phyloP scores from a whole-genome alignment of 345 rosid genomes.

The Melaleuca quinquenervia region DNA sequence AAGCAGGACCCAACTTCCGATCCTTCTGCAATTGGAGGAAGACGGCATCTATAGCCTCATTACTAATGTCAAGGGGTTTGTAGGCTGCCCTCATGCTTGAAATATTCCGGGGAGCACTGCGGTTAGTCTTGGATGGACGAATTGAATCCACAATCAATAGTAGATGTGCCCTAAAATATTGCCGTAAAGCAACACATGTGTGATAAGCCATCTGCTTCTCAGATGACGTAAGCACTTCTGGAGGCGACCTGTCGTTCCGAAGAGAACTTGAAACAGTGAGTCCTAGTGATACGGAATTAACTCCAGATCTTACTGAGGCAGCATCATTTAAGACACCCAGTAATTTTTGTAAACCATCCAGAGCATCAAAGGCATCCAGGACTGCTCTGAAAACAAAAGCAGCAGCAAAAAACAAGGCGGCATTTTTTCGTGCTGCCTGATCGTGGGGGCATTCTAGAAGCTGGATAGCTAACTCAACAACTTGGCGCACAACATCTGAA shows the following conservation, averaged over 20 bases:
- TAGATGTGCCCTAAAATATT: conserved; percentile 94
- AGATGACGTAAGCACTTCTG: conserved; percentile 80
- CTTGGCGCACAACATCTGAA: conserved; percentile 57
- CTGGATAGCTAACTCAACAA: conserved; percentile 83
- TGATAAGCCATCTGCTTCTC: conserved; percentile 97
- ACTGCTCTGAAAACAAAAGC: conserved; percentile 96
- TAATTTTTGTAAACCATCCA: conserved; percentile 77
- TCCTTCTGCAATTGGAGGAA: conserved; percentile 93
- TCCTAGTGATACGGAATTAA: conserved; percentile 44
- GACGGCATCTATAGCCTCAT: conserved; percentile 91
- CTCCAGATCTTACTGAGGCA: conserved; percentile 88
- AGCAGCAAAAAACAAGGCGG: conserved; percentile 87
- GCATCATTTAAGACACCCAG: conserved; percentile 71
- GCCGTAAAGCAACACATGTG: conserved; percentile 89
- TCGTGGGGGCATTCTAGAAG: conserved; percentile 84
- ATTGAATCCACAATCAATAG: conserved; percentile 82
- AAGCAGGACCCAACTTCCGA: conserved; percentile 83
- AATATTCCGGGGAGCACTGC: conserved; percentile 56
- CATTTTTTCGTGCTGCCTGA: conserved; percentile 88
- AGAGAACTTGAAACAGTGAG: conserved; percentile 34
- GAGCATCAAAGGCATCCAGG: conserved; percentile 92
- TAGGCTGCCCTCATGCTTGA: conserved; percentile 80
- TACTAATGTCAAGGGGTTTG: conserved; percentile 94
- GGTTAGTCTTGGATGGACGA: conserved; percentile 74
- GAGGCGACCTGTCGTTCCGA: conserved; percentile 67